Evolutionary conservation across 2,329 filamentous ascomycete genomes (phyloP).

Genomic region (Calonectria naviculata): DNA sequence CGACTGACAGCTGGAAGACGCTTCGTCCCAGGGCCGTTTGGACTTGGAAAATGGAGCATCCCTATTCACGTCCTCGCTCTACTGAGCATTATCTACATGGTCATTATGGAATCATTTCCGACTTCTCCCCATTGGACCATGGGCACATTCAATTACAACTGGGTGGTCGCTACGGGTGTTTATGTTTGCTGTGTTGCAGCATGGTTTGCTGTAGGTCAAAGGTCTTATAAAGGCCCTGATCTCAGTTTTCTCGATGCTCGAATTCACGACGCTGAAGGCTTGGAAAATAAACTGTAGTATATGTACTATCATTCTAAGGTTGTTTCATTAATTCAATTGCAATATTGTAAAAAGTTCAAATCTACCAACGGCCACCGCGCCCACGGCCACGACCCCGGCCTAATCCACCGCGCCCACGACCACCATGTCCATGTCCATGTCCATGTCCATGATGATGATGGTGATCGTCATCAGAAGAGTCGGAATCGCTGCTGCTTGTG

Average conservation of each 20-base stretch:
- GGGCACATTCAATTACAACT: background rate
- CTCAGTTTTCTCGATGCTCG: background rate
- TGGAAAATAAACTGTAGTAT: background rate
- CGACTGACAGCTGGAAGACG: background rate
- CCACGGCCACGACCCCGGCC: background rate
- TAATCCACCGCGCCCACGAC: background rate
- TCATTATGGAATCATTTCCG: background rate
- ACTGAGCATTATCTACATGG: background rate
- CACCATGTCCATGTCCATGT: background rate
- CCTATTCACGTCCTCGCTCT: background rate
- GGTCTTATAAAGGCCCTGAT: background rate
- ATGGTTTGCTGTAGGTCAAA: background rate
- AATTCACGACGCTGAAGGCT: background rate
- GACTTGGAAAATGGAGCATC: background rate
- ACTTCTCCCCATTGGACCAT: background rate
- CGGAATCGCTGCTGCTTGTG: slow-evolving; percentile 39
- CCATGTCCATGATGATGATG: background rate
- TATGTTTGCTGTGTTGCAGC: background rate
- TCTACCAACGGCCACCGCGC: background rate
- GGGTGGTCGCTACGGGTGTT: background rate
- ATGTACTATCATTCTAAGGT: no score
- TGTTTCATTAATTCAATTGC: no score
- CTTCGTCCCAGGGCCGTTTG: background rate
- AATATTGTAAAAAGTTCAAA: no score
- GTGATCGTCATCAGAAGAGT: slow-evolving; percentile 36